Percentiles rank a stretch among this genome's conserved stretches.
These are phyloP conservation scores for Coemansia sp. DNA, from an alignment of 192 early-diverging fungal genomes.

Conservation along the genomic window DNA sequence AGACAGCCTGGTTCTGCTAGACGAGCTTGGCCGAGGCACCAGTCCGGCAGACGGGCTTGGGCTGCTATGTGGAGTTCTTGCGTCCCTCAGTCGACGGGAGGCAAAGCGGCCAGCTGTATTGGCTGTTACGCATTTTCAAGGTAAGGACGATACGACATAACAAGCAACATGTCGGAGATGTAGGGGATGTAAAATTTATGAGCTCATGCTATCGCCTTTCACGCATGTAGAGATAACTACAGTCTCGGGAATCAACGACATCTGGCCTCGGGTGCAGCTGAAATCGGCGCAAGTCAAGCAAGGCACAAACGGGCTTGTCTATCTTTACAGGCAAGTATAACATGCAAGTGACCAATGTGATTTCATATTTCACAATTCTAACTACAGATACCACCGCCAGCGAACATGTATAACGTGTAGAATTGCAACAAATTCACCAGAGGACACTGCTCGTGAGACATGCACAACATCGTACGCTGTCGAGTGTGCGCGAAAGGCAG, in stretches of 20 bases:
- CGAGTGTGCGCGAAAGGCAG: slow-evolving; percentile 27
- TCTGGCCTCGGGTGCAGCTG: slow-evolving; percentile 19
- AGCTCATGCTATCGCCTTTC: not conserved
- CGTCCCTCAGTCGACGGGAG: slow-evolving; percentile 54
- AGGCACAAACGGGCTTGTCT: slow-evolving; percentile 12
- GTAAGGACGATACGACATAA: slow-evolving; percentile 34
- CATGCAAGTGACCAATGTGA: not conserved
- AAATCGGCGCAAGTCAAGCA: slow-evolving; percentile 21
- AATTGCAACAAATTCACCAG: not conserved
- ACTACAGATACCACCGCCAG: too few relatives aligned
- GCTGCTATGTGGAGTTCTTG: slow-evolving; percentile 71
- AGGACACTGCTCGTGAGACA: not conserved
- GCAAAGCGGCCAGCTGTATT: slow-evolving; percentile 65
- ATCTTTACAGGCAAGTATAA: slow-evolving; percentile 35
- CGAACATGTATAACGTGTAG: not conserved
- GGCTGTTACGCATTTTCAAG: slow-evolving; percentile 89
- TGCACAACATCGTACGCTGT: slow-evolving; percentile 13
- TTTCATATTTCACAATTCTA: not conserved
- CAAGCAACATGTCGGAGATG: not conserved
- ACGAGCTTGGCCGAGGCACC: slow-evolving; percentile 51
- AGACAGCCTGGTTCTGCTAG: slow-evolving; percentile 33
- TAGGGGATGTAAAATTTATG: not conserved
- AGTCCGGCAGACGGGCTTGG: slow-evolving; percentile 69
- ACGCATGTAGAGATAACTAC: slow-evolving; percentile 22
- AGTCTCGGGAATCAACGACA: slow-evolving; percentile 5